Evolutionary conservation across 192 early-diverging fungal species (phyloP), one percentile per base, ranked within the genome.

Genomic region (Coemansia sp.): DNA sequence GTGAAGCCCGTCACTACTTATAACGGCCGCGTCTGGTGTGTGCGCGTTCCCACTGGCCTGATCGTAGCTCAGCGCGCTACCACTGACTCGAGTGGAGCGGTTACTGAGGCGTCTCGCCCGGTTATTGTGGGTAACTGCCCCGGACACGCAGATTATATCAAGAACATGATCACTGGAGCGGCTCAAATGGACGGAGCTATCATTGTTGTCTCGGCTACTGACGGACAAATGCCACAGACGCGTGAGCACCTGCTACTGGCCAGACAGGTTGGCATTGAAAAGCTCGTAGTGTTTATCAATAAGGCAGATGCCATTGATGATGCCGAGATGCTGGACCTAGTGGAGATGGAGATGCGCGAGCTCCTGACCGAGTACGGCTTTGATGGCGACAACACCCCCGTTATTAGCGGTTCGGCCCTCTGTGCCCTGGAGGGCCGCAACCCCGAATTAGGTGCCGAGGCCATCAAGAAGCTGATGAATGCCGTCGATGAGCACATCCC

Each of bases 141-240:
- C 39, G 97, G 97, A 45, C 97, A 99, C 86, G 91, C 94, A 60
- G 97, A 99, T 88, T 99, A 96, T 84, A 98, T 99, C 80, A 99
- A 99, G 86, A 94, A 94, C 86, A 93, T 94, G 91, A 94, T 94
- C 82, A 96, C 96, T 76, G 96, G 97, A 77, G 95, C 97, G 59
- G 94, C 97, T 37, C 93, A 95, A 76, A 91, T 91, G 94, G 97
- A 99, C 75, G 95, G 95, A 67, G 97, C 94, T 43, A 99, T 99
- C 60, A 95, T 99, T 76, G 93, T 97, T 34, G 95, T 99, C 13
- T 95, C 97, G 26, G 95, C 97, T 45, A 97, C 94, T 31, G 95
- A 99, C 64, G 95, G 97, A 64, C 93, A 94, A 83, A 97, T 98
- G 95, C 95, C 94, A 62, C 97, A 99, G 80, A 97, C 95, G 28